Conservation (phyloP, 805 yeast genomes). For the Kodamaea neixiangensis region DNA sequence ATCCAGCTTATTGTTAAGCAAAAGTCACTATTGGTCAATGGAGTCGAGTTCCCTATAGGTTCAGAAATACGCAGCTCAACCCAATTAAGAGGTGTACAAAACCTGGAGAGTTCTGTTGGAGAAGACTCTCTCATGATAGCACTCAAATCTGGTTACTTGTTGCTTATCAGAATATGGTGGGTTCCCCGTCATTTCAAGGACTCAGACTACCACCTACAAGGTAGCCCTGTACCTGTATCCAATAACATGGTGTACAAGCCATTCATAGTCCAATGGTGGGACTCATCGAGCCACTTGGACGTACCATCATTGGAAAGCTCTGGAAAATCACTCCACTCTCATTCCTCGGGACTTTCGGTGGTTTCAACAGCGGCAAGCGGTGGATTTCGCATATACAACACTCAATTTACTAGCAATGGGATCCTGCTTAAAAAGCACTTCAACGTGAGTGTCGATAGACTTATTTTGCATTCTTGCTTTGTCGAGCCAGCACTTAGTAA, state of each 20-base stretch:
- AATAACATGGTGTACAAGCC: constrained; percentile 34
- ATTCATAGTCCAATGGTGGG: constrained; percentile 55
- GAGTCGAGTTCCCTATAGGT: constrained; percentile 31
- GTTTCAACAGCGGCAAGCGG: constrained; percentile 40
- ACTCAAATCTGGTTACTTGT: constrained; percentile 40
- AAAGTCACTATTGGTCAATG: constrained; percentile 34
- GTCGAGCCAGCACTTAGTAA: constrained; percentile 29
- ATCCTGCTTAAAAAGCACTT: constrained; percentile 37
- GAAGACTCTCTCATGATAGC: constrained; percentile 45
- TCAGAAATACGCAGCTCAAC: constrained; percentile 35
- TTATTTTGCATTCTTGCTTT: constrained; percentile 44
- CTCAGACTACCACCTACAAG: constrained; percentile 19
- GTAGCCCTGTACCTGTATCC: constrained; percentile 8
- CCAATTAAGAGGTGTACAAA: constrained; percentile 23
- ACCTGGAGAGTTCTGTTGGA: constrained; percentile 16
- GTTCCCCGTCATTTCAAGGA: constrained; percentile 35
- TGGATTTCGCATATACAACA: constrained; percentile 39
- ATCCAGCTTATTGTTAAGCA: constrained; percentile 32
- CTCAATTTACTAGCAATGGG: constrained; percentile 39
- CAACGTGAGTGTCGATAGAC: constrained; percentile 44
- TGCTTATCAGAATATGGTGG: constrained; percentile 40
- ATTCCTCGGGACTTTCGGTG: constrained; percentile 39
- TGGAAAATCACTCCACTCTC: constrained; percentile 35
- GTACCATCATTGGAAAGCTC: constrained; percentile 21
- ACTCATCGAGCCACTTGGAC: constrained; percentile 15